Conservation (phyloP, 2,329 filamentous ascomycete species). For the Coniochaeta hoffmannii region DNA sequence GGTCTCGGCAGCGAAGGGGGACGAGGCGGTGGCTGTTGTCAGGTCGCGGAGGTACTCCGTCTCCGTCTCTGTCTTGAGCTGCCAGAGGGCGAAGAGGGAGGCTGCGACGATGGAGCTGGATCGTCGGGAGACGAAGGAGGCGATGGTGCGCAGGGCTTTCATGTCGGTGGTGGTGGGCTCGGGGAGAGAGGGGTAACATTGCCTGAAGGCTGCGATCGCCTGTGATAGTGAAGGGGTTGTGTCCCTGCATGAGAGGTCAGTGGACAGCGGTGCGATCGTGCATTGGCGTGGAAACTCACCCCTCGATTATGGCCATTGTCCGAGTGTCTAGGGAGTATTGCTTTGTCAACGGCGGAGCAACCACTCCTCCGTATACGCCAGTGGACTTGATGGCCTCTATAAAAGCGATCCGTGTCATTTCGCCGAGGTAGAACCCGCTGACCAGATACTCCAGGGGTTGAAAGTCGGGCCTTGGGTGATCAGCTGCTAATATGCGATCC, state of each 20-base stretch:
- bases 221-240: conserved; percentile 30
- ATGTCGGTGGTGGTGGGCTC: conserved; percentile 39
- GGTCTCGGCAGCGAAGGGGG: conserved; percentile 33
- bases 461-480: conserved; percentile 49
- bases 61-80: conserved; percentile 43
- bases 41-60: conserved; percentile 28
- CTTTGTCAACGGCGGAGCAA: conserved; percentile 43
- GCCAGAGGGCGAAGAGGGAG: conserved; percentile 52
- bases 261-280: not conserved
- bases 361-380: conserved; percentile 46
- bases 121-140: conserved; percentile 47
- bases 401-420: conserved; percentile 51
- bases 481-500: conserved; percentile 46
- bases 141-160: conserved; percentile 41
- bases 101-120: conserved; percentile 54
- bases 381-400: conserved; percentile 50
- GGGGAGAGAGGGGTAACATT: conserved; percentile 39
- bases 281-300: conserved; percentile 33
- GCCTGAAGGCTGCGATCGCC: conserved; percentile 40
- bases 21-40: not conserved
- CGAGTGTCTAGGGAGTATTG: conserved; percentile 55
- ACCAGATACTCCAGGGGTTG: conserved; percentile 57
- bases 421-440: conserved; percentile 59
- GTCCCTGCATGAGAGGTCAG: conserved; percentile 29
- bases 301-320: conserved; percentile 49